Conservation (phyloP, 2,329 filamentous ascomycete genomes). For the Xylaria arbuscula region DNA sequence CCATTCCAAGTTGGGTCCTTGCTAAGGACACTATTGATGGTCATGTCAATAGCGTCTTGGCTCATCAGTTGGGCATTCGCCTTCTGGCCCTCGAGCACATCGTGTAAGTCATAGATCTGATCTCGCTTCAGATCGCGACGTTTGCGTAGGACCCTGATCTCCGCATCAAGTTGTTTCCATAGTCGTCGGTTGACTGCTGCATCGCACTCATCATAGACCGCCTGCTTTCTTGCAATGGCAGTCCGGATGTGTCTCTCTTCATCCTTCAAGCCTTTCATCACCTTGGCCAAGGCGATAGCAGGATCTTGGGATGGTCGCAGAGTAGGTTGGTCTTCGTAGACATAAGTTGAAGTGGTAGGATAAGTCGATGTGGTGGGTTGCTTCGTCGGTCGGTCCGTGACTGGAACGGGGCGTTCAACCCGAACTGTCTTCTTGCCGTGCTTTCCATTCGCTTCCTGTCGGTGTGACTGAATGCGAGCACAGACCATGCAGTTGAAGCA, state of each 20-base stretch:
- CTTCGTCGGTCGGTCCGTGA: slow-evolving; percentile 69
- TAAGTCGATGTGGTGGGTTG: slow-evolving; percentile 44
- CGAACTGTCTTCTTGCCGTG: slow-evolving; percentile 66
- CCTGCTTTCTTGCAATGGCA: slow-evolving; percentile 71
- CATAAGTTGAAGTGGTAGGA: slow-evolving; percentile 35
- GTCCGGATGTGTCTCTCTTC: slow-evolving; percentile 82
- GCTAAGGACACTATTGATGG: slow-evolving; percentile 64
- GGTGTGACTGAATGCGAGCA: slow-evolving; percentile 61
- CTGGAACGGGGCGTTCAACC: slow-evolving; percentile 72
- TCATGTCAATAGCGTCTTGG: slow-evolving; percentile 72
- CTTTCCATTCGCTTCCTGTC: slow-evolving; percentile 48
- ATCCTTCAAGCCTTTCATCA: slow-evolving; percentile 84
- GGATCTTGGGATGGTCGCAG: slow-evolving; percentile 76
- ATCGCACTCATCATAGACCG: slow-evolving; percentile 73
- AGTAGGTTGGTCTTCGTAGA: slow-evolving; percentile 65
- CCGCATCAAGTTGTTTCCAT: slow-evolving; percentile 68
- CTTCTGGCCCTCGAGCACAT: slow-evolving; percentile 85
- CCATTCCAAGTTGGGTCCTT: slow-evolving; percentile 50
- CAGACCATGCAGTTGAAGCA: slow-evolving; percentile 69
- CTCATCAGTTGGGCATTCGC: slow-evolving; percentile 71
- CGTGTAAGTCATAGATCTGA: slow-evolving; percentile 84
- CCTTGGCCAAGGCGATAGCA: slow-evolving; percentile 78
- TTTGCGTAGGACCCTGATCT: slow-evolving; percentile 70
- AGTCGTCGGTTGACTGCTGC: slow-evolving; percentile 72
- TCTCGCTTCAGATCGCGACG: slow-evolving; percentile 78